Evolutionary conservation across 495 filamentous ascomycete species (phyloP).

Genomic region (Penicillium arizonense): DNA sequence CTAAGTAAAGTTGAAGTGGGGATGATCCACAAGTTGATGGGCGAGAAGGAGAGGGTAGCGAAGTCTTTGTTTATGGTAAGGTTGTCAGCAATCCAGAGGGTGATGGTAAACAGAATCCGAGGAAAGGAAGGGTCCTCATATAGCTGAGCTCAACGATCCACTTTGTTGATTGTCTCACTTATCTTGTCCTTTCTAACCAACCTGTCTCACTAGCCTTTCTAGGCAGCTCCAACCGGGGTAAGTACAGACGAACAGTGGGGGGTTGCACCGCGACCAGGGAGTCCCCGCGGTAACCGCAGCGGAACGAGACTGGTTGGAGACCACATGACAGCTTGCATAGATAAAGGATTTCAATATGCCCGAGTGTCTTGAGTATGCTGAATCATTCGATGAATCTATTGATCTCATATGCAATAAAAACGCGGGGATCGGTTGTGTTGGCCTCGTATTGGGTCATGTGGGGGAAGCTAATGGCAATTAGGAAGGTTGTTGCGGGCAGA

Average conservation of each 20-base stretch:
- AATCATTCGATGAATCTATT: not conserved
- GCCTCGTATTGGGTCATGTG: constrained; percentile 7
- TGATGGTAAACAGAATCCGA: not conserved
- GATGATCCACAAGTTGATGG: constrained; percentile 15
- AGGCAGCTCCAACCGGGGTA: constrained; percentile 28
- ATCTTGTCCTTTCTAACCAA: constrained; percentile 15
- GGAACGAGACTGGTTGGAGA: not conserved
- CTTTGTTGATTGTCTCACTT: constrained; percentile 2
- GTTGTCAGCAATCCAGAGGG: not conserved
- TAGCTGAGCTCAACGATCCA: constrained; percentile 13
- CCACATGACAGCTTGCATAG: not conserved
- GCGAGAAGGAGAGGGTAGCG: not conserved
- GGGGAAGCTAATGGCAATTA: constrained; percentile 17
- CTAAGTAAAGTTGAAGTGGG: constrained; percentile 29
- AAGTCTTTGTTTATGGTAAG: constrained; percentile 6
- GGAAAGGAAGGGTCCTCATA: constrained; percentile 17
- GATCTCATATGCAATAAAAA: constrained; percentile 4
- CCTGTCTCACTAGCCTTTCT: constrained; percentile 15
- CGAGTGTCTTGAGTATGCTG: not conserved
- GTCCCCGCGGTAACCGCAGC: constrained; percentile 1
- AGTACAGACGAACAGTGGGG: not conserved
- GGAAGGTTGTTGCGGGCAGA: constrained; percentile 25
- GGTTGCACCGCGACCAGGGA: not conserved
- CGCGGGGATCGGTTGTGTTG: constrained; percentile 15
- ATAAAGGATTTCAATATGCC: not conserved